phyloP scores from a whole-genome alignment of 1,284 basidiomycete species.

The Ustilago cynodontis region DNA sequence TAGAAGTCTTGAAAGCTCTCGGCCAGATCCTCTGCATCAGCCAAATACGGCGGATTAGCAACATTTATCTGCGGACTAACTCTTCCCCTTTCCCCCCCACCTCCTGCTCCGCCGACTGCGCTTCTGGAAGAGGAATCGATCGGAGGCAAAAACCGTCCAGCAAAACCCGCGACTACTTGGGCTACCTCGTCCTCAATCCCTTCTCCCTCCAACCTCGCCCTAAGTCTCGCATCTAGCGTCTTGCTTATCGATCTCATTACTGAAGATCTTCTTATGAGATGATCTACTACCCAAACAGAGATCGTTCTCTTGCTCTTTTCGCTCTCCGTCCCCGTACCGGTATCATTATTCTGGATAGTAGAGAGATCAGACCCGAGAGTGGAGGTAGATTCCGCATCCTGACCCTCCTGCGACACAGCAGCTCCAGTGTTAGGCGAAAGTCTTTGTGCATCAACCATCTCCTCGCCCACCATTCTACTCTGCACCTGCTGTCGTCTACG shows the following conservation, averaged over 20 bases:
- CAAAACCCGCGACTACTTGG: slow-evolving; percentile 30
- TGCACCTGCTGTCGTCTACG: slow-evolving; percentile 17
- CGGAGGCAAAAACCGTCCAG: slow-evolving; percentile 38
- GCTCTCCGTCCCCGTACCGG: neutral
- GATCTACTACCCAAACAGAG: slow-evolving; percentile 31
- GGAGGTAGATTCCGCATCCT: slow-evolving; percentile 2
- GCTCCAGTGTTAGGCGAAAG: slow-evolving; percentile 9
- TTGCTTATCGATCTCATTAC: slow-evolving; percentile 25
- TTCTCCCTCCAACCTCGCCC: neutral
- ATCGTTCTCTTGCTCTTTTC: slow-evolving; percentile 9
- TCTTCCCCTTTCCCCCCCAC: neutral
- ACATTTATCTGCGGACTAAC: slow-evolving; percentile 11
- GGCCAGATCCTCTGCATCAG: slow-evolving; percentile 70
- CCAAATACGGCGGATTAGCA: slow-evolving; percentile 71
- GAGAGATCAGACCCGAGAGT: slow-evolving; percentile 7
- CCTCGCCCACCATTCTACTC: neutral
- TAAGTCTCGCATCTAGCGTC: slow-evolving; percentile 23
- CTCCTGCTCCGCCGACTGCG: neutral
- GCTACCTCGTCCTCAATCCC: slow-evolving; percentile 5
- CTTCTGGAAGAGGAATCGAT: neutral
- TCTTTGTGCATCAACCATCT: slow-evolving; percentile 17
- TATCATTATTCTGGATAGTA: neutral
- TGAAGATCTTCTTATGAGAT: slow-evolving; percentile 24
- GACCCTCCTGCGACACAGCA: neutral
- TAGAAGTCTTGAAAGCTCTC: slow-evolving; percentile 82